These are phyloP conservation scores for Tetrahymena elliotti DNA, from an alignment of 73 alveolate species.

Conservation along the genomic window DNA sequence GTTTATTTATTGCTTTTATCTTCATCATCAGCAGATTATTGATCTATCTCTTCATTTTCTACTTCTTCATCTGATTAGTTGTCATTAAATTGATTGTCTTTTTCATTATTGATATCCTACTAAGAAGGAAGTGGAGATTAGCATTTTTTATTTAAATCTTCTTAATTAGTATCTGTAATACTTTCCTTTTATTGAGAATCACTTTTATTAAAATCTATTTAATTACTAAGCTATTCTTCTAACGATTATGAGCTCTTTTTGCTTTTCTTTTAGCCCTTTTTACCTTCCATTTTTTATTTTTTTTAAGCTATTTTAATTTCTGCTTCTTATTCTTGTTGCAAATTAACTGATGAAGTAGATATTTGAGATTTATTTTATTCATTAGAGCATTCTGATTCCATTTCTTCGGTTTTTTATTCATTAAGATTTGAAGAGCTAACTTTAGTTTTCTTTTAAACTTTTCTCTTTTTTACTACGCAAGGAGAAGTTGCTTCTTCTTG, in stretches of 20 bases:
- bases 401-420: neutral
- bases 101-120: neutral
- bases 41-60: neutral
- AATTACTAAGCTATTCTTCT: neutral
- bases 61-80: neutral
- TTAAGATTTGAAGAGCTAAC: neutral
- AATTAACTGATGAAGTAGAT: neutral
- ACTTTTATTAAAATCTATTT: neutral
- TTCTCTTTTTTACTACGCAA: neutral
- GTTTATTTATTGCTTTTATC: neutral
- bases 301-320: neutral
- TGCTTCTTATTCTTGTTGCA: neutral
- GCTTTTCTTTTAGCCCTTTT: neutral
- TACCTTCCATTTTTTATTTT: neutral
- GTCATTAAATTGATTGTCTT: neutral
- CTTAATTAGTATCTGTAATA: neutral
- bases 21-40: neutral
- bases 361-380: neutral
- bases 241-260: neutral
- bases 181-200: neutral
- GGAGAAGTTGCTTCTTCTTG: neutral
- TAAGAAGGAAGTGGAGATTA: neutral
- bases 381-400: neutral
- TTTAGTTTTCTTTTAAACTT: neutral
- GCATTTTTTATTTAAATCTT: neutral